Percentiles rank a stretch among this genome's conserved stretches.
Conservation (phyloP, 371 early-diverging fungal genomes). For the Circinella umbellata region DNA sequence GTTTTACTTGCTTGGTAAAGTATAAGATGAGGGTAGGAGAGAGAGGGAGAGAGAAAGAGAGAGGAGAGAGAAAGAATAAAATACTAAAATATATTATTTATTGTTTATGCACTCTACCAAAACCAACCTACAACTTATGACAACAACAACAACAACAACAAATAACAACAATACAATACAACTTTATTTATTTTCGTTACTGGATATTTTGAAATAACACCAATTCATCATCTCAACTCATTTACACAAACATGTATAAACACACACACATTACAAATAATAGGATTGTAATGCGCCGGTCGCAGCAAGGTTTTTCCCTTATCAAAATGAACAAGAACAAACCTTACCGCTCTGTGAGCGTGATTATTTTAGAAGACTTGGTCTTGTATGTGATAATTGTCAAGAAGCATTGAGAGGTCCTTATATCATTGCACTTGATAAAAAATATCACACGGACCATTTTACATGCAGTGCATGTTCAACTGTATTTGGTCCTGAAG, state of each 20-base stretch:
- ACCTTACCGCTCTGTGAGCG: slow-evolving; percentile 81
- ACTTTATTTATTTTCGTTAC: slow-evolving; percentile 3
- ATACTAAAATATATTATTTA: too few species aligned
- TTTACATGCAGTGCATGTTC: slow-evolving; percentile 94
- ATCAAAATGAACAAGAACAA: slow-evolving; percentile 60
- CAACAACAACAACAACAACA: neutral
- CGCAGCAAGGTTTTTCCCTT: slow-evolving; percentile 86
- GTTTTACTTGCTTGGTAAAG: slow-evolving; percentile 88
- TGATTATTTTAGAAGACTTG: slow-evolving; percentile 87
- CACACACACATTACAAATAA: too few species aligned
- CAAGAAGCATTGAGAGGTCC: slow-evolving; percentile 88
- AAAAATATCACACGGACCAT: slow-evolving; percentile 95
- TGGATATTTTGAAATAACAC: neutral
- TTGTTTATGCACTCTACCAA: neutral
- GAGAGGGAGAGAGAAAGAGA: too few species aligned
- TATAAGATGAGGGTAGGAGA: too few species aligned
- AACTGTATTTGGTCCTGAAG: slow-evolving; percentile 92
- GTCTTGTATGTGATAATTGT: slow-evolving; percentile 89
- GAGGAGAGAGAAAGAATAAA: too few species aligned
- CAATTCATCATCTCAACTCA: neutral
- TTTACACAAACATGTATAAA: too few species aligned
- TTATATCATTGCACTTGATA: slow-evolving; percentile 90
- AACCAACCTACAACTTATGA: neutral
- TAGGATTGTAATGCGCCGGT: slow-evolving; percentile 85
- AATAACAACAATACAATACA: too few species aligned